phyloP scores from a whole-genome alignment of 768 basidiomycete genomes.

The Boletus sp. region DNA sequence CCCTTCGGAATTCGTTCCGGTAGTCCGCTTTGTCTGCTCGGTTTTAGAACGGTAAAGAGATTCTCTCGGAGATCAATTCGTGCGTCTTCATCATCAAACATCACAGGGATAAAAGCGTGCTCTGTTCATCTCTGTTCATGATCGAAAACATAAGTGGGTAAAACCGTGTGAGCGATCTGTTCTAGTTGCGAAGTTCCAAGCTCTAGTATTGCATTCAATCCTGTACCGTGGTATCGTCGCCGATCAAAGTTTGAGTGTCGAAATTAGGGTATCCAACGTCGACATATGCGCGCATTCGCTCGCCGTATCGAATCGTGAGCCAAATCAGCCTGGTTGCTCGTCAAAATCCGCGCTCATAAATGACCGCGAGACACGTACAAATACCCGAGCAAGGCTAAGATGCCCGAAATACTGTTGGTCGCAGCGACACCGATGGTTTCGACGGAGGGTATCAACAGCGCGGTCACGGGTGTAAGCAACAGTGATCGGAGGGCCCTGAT shows the following conservation, averaged over 20 bases:
- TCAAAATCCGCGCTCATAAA: background rate
- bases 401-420: slow-evolving; percentile 47
- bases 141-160: background rate
- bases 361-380: slow-evolving; percentile 37
- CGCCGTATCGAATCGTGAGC: slow-evolving; percentile 54
- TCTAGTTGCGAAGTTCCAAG: background rate
- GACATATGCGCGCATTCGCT: slow-evolving; percentile 51
- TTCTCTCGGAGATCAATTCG: background rate
- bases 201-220: background rate
- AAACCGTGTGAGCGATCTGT: background rate
- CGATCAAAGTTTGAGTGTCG: background rate
- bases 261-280: slow-evolving; percentile 52
- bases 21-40: background rate
- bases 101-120: background rate
- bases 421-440: slow-evolving; percentile 47
- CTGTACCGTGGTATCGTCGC: background rate
- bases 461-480: slow-evolving; percentile 13
- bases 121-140: background rate
- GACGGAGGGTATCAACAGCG: slow-evolving; percentile 39
- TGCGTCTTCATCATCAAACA: background rate
- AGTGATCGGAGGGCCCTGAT: slow-evolving; percentile 23
- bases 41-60: background rate
- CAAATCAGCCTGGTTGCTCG: slow-evolving; percentile 42
- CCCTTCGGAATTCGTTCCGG: background rate
- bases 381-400: slow-evolving; percentile 49